Conservation (phyloP, 176 grass and related monocot species). For the Rhipidocladum racemiflorum region DNA sequence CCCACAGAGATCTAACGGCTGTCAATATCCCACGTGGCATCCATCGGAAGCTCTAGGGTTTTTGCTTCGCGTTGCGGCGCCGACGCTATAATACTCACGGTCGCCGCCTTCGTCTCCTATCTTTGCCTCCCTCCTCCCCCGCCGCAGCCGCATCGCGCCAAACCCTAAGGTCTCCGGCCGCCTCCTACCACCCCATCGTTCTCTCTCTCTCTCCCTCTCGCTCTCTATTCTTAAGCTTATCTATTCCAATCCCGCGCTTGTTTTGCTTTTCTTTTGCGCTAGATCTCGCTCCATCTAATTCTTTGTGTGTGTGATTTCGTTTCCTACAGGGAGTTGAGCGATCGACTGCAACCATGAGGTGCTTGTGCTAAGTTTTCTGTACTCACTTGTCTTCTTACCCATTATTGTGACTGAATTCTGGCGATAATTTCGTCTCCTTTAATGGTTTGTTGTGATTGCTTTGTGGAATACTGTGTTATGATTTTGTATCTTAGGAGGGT, state of each 20-base stretch:
- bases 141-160: not conserved
- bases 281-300: conserved; percentile 8
- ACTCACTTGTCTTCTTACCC: not conserved
- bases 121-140: not conserved
- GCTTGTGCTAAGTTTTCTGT: not conserved
- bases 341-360: conserved; percentile 43
- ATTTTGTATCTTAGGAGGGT: not conserved
- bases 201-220: not conserved
- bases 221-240: not conserved
- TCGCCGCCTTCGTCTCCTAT: not conserved
- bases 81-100: not conserved
- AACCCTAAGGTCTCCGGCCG: not conserved
- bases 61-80: not conserved
- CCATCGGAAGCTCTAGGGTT: not conserved
- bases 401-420: not conserved
- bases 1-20: conserved; percentile 7
- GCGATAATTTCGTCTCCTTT: not conserved
- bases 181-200: accelerated
- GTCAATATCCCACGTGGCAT: not conserved
- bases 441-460: not conserved
- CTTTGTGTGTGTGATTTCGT: not conserved
- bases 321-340: not conserved
- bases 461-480: not conserved
- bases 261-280: not conserved
- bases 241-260: not conserved